Conservation (phyloP, 495 filamentous ascomycete genomes). For the Aspergillus incahuasiensis region DNA sequence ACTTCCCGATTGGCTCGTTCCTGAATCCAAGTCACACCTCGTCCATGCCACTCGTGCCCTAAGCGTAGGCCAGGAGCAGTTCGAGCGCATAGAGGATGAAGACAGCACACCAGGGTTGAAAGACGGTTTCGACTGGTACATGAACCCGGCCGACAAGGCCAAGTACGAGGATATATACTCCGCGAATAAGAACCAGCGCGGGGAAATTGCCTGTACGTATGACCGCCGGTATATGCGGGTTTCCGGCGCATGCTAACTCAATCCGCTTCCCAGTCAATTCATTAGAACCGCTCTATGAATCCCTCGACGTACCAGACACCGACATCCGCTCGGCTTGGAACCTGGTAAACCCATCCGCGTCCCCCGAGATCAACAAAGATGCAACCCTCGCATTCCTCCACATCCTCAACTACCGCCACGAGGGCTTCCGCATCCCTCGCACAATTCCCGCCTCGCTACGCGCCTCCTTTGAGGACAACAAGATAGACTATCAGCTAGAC, state of each 20-base stretch:
- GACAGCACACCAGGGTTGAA: constrained; percentile 79
- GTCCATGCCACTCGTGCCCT: constrained; percentile 85
- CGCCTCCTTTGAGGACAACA: constrained; percentile 84
- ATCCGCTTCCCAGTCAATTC: constrained; percentile 55
- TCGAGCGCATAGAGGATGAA: constrained; percentile 72
- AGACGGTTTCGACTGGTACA: constrained; percentile 99
- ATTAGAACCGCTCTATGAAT: constrained; percentile 79
- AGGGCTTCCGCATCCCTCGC: constrained; percentile 90
- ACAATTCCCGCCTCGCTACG: constrained; percentile 87
- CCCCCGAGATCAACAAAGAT: constrained; percentile 82
- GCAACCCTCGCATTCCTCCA: constrained; percentile 91
- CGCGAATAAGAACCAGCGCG: constrained; percentile 78
- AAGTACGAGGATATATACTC: constrained; percentile 97
- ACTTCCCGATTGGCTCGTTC: constrained; percentile 92
- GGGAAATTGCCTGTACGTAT: constrained; percentile 72
- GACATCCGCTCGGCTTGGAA: constrained; percentile 95
- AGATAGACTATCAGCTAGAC: constrained; percentile 93
- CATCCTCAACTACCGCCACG: constrained; percentile 89
- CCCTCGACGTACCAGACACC: constrained; percentile 91
- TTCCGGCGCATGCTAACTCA: not conserved
- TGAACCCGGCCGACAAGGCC: constrained; percentile 80
- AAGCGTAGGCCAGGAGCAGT: constrained; percentile 65
- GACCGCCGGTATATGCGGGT: not conserved
- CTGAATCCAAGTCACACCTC: constrained; percentile 92
- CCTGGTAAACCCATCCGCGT: constrained; percentile 83